Evolutionary conservation across 106 monocot genomes (phyloP), one percentile per base, ranked within the genome.

Genomic region (Cymbidium sinense): DNA sequence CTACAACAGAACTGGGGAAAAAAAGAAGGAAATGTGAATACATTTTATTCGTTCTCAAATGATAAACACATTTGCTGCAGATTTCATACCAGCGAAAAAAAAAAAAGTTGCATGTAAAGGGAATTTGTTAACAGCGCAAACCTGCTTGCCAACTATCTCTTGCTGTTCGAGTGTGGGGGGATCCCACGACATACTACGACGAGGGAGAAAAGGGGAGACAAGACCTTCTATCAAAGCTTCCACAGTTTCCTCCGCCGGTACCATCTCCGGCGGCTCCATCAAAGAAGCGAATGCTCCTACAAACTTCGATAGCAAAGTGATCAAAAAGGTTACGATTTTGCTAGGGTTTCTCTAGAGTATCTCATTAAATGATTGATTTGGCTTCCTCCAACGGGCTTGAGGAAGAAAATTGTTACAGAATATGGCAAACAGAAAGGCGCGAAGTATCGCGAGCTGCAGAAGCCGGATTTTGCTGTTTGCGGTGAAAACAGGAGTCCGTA

Each of bases 71-170:
- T 47, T 17, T 13, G 70, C 37, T 35, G 34, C 20, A 35, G 3
- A n/a, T 3, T 31, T 43, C 50, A 50, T 13, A 3, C 18, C 11
- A 29, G n/a, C 35, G n/a, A 15, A 1, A 64, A 15, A 71, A 72
- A 5, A 51, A 21, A 25, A 64, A 23, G 27, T 3, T 65, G 1
- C 31, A 15, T 33, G 7, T 29, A 31, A 15, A 33, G 33, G 67
- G 7, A 67, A 33, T 17, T 33, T 1, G 33, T 67, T 67, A 67
- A 31, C 3, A 33, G 29, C 1, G 29, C 33, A 67, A 33, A 90
- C 93, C 93, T 94, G 93, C 54, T 84, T 91, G 11, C 80, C 91
- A 9, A 94, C 77, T 64, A 7, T 29, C 17, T 85, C 75, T 79
- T 94, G 86, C 41, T 87, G 84, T 73, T 65, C 21, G 11, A 77